Evolutionary conservation across 495 filamentous ascomycete species (phyloP), one percentile per base, ranked within the genome.

Genomic region (Penicillium malachiteum): DNA sequence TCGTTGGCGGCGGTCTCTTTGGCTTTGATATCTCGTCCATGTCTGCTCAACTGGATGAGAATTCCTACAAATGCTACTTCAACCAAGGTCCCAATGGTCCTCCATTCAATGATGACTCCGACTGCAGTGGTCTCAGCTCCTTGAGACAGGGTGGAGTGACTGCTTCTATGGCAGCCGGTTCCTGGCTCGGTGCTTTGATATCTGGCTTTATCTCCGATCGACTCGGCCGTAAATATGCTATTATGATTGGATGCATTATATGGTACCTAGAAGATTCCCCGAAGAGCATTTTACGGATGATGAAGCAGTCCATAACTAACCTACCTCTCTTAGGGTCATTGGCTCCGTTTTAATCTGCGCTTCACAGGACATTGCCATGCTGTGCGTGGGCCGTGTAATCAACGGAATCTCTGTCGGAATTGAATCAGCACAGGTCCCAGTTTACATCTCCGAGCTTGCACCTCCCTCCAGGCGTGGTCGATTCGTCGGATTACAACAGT

Each of bases 1-100:
- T 92, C 62, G 78, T 89, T 51, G 90, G 90, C 56, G 90, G 90
- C 68, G 86, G 81, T 45, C 80, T 92, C 14, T 93, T 95, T 58
- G 89, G 89, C 52, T 91, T 92, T 61, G 89, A 91, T 75, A 90
- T 91, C 67, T 81, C 81, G 54, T 90, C 87, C n/a, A 87, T 91
- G 88, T 87, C 82, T 14, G 89, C 88, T 47, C 89, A 90, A 59
- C 86, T 87, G 68, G 75, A 75, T 26, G 82, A 82, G 3, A 48
- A 60, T 9, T 38, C 66, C 53, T 88, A 87, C 61, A 76, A 82
- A 26, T 85, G 84, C 60, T 86, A 86, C 69, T 89, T 87, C 70
- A 79, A 86, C 67, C 74, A 80, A 49, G 71, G 74, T 1, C 56
- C 64, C 12, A 38, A 61, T 26, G 58, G 58, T 12, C 58, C 58